Conservation (phyloP, 345 rosid genomes). For the Ceriops tagal region DNA sequence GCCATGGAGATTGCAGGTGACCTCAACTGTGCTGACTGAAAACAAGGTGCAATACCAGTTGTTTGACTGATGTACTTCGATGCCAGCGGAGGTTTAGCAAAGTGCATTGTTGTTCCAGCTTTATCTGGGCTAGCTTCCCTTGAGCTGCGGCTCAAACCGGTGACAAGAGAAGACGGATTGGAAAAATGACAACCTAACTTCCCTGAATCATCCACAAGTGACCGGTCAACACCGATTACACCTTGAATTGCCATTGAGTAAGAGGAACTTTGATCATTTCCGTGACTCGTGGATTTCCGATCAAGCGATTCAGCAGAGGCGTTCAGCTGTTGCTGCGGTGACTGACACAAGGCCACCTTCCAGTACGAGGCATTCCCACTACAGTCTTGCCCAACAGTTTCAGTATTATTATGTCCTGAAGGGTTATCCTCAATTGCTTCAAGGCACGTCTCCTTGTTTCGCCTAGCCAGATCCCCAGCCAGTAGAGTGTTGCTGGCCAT, state of each 20-base stretch:
- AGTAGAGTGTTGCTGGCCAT: conserved; percentile 68
- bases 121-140: conserved; percentile 67
- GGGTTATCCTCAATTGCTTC: conserved; percentile 23
- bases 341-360: conserved; percentile 40
- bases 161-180: conserved; percentile 54
- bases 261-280: conserved; percentile 24
- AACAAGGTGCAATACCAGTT: conserved; percentile 38
- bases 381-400: conserved; percentile 11
- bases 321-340: conserved; percentile 30
- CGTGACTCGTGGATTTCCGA: conserved; percentile 20
- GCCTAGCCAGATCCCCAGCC: conserved; percentile 64
- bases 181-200: conserved; percentile 39
- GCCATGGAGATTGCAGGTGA: conserved; percentile 46
- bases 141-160: conserved; percentile 55
- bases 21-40: conserved; percentile 48
- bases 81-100: conserved; percentile 52
- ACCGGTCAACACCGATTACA: conserved; percentile 42
- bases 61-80: conserved; percentile 47
- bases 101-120: conserved; percentile 32
- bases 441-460: conserved; percentile 36
- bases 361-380: conserved; percentile 36
- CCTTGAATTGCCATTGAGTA: conserved; percentile 42
- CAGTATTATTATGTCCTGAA: conserved; percentile 16
- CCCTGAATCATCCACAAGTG: conserved; percentile 30
- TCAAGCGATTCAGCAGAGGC: conserved; percentile 31